Evolutionary conservation across 192 early-diverging fungal genomes (phyloP).

Genomic region (Fimicolochytrium jonesii): DNA sequence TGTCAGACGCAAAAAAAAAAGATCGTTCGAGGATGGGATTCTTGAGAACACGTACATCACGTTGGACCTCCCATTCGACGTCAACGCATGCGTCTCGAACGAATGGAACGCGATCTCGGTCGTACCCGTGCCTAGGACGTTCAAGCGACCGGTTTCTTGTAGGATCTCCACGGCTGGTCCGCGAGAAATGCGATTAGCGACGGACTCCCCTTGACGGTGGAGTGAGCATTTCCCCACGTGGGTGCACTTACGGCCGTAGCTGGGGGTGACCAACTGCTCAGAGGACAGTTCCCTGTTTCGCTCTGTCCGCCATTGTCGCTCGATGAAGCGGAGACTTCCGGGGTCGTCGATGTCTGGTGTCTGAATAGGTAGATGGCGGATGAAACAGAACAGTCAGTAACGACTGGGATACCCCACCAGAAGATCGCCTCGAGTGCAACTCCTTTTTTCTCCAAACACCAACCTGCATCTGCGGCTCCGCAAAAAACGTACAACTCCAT

Average conservation of each 20-base stretch:
- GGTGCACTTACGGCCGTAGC: neutral
- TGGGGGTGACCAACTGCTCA: neutral
- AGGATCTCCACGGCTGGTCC: neutral
- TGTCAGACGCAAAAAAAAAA: neutral
- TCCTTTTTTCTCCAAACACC: constrained; percentile 1
- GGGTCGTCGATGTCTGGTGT: constrained; percentile 73
- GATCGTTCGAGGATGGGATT: neutral
- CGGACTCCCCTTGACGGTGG: too few species aligned
- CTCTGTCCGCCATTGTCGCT: constrained; percentile 66
- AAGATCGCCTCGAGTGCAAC: neutral
- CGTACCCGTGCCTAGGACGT: neutral
- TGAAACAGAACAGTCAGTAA: neutral
- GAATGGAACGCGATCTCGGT: constrained; percentile 64
- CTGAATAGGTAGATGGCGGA: constrained; percentile 14
- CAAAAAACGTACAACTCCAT: constrained; percentile 85
- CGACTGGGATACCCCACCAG: neutral
- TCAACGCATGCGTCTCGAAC: constrained; percentile 79
- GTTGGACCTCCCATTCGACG: constrained; percentile 65
- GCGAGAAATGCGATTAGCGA: too few species aligned
- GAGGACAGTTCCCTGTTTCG: constrained; percentile 46
- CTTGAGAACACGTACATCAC: constrained; percentile 49
- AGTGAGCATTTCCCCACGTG: too few species aligned
- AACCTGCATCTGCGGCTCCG: constrained; percentile 82
- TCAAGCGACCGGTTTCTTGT: constrained; percentile 1
- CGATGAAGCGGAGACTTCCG: constrained; percentile 70